A percentile compares a stretch with the other conserved stretches of the same genome.
Conservation (phyloP, 768 basidiomycete species). For the Ephemerocybe angulata region DNA sequence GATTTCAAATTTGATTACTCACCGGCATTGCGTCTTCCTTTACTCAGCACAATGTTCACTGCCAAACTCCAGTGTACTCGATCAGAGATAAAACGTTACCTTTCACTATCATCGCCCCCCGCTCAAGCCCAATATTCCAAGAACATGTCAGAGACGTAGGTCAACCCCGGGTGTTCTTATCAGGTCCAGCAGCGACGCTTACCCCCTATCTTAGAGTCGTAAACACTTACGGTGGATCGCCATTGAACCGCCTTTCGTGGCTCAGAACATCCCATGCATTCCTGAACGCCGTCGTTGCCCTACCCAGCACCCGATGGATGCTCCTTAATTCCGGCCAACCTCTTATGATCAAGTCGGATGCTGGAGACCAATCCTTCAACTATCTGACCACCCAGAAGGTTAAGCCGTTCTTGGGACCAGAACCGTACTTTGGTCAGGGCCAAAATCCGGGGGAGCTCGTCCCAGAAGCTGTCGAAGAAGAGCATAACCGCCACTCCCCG, state of each 20-base stretch:
- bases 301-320: conserved; percentile 69
- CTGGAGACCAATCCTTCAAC: conserved; percentile 37
- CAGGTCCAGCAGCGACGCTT: not conserved
- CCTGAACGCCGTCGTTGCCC: conserved; percentile 63
- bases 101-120: conserved; percentile 1
- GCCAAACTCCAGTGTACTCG: too few species aligned
- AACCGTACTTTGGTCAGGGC: conserved; percentile 71
- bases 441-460: conserved; percentile 40
- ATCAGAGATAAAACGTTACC: not conserved
- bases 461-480: conserved; percentile 24
- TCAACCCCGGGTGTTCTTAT: not conserved
- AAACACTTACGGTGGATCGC: conserved; percentile 55
- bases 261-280: conserved; percentile 70
- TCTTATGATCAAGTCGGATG: conserved; percentile 43
- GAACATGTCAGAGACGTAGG: conserved; percentile 21
- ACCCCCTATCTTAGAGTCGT: conserved; percentile 21
- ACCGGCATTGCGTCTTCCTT: conserved; percentile 4
- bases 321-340: conserved; percentile 74
- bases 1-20: conserved; percentile 6
- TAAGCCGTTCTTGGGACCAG: conserved; percentile 58
- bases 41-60: too few species aligned
- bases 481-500: conserved; percentile 24
- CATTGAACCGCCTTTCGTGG: conserved; percentile 81
- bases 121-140: not conserved
- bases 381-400: conserved; percentile 60